Base-by-base conservation (phyloP, 2,329 filamentous ascomycete species). In the Zymoseptoria passerinii region DNA sequence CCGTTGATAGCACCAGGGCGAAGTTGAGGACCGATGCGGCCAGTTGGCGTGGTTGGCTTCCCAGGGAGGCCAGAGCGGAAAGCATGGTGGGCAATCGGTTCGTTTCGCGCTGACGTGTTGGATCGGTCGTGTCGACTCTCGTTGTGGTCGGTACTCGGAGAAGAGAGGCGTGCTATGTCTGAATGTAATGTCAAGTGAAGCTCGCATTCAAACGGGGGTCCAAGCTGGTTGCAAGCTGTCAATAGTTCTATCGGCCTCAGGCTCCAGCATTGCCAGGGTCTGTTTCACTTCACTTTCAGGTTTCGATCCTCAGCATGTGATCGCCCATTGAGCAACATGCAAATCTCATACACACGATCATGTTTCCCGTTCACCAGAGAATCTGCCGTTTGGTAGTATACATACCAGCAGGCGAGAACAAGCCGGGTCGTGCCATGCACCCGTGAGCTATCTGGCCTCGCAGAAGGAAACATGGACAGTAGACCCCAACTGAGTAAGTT, bases 21-120 rank as follows among this genome's bases (percentile, higher is more conserved):
- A 96, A 96, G 77, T 95, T 95, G 71, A 96, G 84, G 66, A 92
- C 75, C 79, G 95, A 90, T 53, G 84, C 81, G 68, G 90, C 85
- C 56, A 88, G 81, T 73, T 95, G 90, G 74, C 91, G 87, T 65
- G 89, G 87, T 74, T 90, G 91, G 35, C 35, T 44, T 2, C 35
- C 35, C 70, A 83, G 78, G 56, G 76, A 75, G 60, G 80, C 77
- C 63, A 95, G 79, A 64, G 80, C 76, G 50, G 85, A 83, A 63
- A 92, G 70, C 88, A 92, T 92, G 59, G 56, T 76, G 68, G 67
- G 57, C 51, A 56, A 62, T n/a, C 35, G 13, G 16, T 44, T 44
- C 16, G 35, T 16, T 44, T n/a, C 10, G 3, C 2, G 1, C n/a
- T 44, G 3, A 1, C 35, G 16, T 13, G 4, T n/a, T 13, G 35